Base-by-base conservation (phyloP, 257 asterid species). In the Primulina eburnea region DNA sequence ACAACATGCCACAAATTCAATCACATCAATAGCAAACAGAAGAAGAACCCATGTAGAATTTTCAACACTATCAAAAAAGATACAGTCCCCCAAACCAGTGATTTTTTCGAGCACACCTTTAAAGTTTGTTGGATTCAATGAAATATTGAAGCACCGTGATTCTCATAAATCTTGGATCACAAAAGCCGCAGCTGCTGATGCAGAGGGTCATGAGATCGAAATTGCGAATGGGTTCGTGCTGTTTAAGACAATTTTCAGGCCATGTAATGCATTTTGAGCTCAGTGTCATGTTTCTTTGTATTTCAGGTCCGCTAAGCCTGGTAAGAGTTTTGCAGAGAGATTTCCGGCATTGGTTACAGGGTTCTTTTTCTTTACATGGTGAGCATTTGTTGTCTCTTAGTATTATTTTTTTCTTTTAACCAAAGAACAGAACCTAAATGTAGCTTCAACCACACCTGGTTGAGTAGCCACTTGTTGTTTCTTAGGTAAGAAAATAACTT, bases 301-400 rank as follows among this genome's bases (percentile, higher is more conserved):
- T 77, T 53, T 77, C 78, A 83, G 87, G 74, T 62, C 71, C 40
- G 74, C 55, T 33, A 56, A 74, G 79, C 71, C 85, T 61, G 34
- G 66, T 8, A 79, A 83, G 81, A 85, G 86, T 67, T 64, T 83
- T 69, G 72, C 77, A 9, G 83, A 81, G 75, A 83, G 78, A 77
- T 85, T 81, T 69, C 88, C 90, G 53, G 88, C 90, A 83, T 80
- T 85, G 28, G 82, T 85, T 60, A 85, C 88, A 52, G 90, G 90
- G 53, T 85, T 85, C 82, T 85, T 85, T 77, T 85, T 85, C 86
- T 83, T 85, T 71, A 76, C 84, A 60, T 85, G 90, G 88, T 85
- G 59, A 76, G 72, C 17, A 40, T 40, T 40, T 9, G 52, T 40
- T 11, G 17, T 40, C 52, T 40, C 52, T 10, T 11, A 0, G 2